Base-by-base conservation (phyloP, 306 rosid species). In the Abrus pulchellus region DNA sequence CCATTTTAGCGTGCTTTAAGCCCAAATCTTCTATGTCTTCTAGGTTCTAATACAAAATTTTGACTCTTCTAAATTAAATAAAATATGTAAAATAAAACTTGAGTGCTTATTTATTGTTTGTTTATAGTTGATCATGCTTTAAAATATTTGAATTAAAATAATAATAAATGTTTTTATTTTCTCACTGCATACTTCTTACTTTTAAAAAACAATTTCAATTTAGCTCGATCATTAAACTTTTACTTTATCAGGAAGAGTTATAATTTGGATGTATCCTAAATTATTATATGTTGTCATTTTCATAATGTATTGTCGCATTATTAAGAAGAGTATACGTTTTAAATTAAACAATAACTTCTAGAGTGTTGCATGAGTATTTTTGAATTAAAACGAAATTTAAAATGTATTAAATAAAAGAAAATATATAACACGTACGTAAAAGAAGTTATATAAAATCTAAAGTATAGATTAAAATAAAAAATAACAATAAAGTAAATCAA, bases 1-100 rank as follows among this genome's bases (percentile, higher is more conserved):
- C 41, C 49, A 71, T 36, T 7, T 3, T 6, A n/a, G 9, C 63
- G 45, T 52, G 34, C 14, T 33, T 50, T 50, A 78, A 77, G 83
- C 27, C 52, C 71, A 65, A 41, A 41, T 41, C n/a, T 38, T 65
- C 41, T 41, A 0, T 7, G 50, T n/a, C 3, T 34, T 50, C 55
- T 50, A 50, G 55, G 3, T 11, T 3, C 9, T 2, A 20, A 20
- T 20, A 20, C 20, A 20, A 20, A 20, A 20, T 20, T 20, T 20
- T 20, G 20, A 20, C 20, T 20, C 20, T 20, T 20, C 20, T 20
- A 20, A 20, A 20, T 20, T 20, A 20, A 20, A 20, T 20, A 20
- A 20, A 20, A 20, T 20, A 20, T 20, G 0, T 20, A 20, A 20
- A 20, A 20, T 20, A 20, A 20, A 20, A 20, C 20, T 20, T 20